phyloP scores from a whole-genome alignment of 345 rosid genomes.

The Noccaea caerulescens region DNA sequence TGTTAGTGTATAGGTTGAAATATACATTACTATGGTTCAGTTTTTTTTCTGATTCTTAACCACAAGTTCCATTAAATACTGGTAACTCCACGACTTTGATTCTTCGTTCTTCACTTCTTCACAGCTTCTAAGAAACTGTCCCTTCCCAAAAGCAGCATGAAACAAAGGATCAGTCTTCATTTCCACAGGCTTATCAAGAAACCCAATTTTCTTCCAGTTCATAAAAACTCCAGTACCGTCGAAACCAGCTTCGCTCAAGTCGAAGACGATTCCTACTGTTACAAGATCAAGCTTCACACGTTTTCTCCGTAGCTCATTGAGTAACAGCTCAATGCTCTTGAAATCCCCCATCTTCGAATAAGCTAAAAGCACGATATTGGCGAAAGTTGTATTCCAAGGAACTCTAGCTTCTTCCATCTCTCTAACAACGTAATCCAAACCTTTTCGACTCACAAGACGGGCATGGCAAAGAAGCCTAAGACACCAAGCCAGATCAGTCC shows the following conservation, averaged over 20 bases:
- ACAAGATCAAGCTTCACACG: constrained; percentile 66
- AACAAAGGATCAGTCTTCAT: constrained; percentile 63
- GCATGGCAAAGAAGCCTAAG: constrained; percentile 66
- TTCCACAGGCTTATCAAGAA: constrained; percentile 56
- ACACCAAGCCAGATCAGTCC: constrained; percentile 62
- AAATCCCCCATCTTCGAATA: constrained; percentile 64
- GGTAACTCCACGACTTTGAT: constrained; percentile 53
- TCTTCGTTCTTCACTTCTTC: constrained; percentile 53
- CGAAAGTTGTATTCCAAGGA: constrained; percentile 56
- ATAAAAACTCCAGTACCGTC: constrained; percentile 48
- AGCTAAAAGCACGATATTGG: constrained; percentile 56
- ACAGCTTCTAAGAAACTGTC: constrained; percentile 55
- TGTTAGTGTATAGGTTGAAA: constrained; percentile 18
- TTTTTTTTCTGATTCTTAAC: constrained; percentile 31
- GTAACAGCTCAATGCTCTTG: constrained; percentile 46
- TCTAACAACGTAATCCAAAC: constrained; percentile 54
- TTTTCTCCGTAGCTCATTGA: constrained; percentile 41
- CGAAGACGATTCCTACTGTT: constrained; percentile 64
- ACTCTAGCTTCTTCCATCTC: constrained; percentile 61
- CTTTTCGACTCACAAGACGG: constrained; percentile 61
- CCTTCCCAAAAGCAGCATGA: constrained; percentile 62
- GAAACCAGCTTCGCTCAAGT: constrained; percentile 50
- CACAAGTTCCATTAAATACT: constrained; percentile 54
- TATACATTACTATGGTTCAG: constrained; percentile 10
- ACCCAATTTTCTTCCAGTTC: constrained; percentile 57